Evolutionary conservation across 306 rosid species (phyloP).

Genomic region (Elaeagnus macrophylla): DNA sequence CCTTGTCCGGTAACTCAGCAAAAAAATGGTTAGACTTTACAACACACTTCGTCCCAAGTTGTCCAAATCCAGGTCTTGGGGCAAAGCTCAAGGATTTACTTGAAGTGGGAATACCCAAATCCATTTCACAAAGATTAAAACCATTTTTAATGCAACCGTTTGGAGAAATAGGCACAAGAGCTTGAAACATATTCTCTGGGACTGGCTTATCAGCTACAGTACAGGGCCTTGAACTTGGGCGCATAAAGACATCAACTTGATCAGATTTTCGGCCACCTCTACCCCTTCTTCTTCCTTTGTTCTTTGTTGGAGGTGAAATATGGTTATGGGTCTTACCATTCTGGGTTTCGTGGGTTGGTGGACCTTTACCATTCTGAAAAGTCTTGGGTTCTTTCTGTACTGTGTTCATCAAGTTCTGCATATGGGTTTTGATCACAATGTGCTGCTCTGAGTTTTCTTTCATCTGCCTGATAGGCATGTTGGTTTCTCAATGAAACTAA

Average conservation of each 20-base stretch:
- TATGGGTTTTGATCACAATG: conserved; percentile 77
- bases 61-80: conserved; percentile 86
- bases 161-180: conserved; percentile 19
- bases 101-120: conserved; percentile 67
- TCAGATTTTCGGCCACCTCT: conserved; percentile 81
- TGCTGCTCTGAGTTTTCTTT: conserved; percentile 93
- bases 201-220: conserved; percentile 35
- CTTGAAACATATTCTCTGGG: conserved; percentile 16
- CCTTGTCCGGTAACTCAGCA: conserved; percentile 95
- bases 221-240: conserved; percentile 79
- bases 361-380: conserved; percentile 72
- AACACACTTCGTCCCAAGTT: conserved; percentile 80
- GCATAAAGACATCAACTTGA: conserved; percentile 67
- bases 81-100: conserved; percentile 78
- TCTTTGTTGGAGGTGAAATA: conserved; percentile 50
- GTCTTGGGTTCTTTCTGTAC: conserved; percentile 55
- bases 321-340: conserved; percentile 41
- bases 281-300: conserved; percentile 74
- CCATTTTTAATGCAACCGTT: conserved; percentile 40
- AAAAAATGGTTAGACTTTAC: conserved; percentile 98
- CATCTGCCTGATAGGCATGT: conserved; percentile 92
- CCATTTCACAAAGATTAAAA: conserved; percentile 34
- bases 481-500: conserved; percentile 20
- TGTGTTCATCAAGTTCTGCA: conserved; percentile 58
- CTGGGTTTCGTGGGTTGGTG: conserved; percentile 44